Conservation (phyloP, 1,284 basidiomycete genomes). For the Bondarzewia mesenterica region DNA sequence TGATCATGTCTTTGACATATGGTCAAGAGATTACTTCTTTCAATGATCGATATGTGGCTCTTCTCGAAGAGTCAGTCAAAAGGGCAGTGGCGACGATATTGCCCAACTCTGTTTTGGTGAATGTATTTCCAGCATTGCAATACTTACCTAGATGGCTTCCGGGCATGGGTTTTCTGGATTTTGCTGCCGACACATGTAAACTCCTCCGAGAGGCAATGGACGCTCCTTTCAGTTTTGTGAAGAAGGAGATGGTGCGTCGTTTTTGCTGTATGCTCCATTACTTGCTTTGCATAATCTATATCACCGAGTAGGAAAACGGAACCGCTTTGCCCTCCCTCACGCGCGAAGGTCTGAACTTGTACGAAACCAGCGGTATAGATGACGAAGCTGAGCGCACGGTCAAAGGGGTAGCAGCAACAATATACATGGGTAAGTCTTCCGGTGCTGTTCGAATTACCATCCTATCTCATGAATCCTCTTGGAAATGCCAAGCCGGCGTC, state of each 20-base stretch:
- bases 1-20: conserved; percentile 3
- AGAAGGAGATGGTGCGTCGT: conserved; percentile 1
- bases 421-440: neutral
- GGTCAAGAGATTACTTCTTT: conserved; percentile 3
- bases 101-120: conserved; percentile 5
- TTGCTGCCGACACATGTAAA: neutral
- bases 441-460: neutral
- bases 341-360: neutral
- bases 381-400: neutral
- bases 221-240: neutral
- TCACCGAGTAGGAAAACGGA: neutral
- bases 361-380: neutral
- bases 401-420: neutral
- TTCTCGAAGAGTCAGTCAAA: neutral
- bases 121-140: conserved; percentile 4
- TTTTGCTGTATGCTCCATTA: neutral
- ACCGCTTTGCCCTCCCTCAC: neutral
- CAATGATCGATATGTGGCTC: conserved; percentile 1
- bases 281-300: neutral
- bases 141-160: conserved; percentile 1
- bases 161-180: neutral
- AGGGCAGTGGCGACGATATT: neutral
- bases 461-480: neutral
- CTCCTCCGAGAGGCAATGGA: neutral
- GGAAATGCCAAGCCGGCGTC: neutral